Evolutionary conservation across 176 grass and related monocot species (phyloP).

Genomic region (Triticum turgidum): DNA sequence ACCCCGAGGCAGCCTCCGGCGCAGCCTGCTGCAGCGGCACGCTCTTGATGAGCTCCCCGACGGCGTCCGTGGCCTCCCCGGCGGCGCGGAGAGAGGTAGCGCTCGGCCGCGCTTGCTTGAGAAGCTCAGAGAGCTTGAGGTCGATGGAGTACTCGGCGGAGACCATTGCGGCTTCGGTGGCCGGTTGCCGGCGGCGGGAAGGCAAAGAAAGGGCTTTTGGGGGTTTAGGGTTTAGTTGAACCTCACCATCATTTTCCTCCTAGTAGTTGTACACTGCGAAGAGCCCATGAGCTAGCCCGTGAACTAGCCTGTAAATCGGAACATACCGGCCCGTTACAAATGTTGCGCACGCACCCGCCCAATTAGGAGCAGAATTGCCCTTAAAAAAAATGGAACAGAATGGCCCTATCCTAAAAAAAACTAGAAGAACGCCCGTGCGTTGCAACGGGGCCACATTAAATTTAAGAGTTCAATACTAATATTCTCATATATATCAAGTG

Average conservation of each 20-base stretch:
- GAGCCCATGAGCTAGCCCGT: neutral
- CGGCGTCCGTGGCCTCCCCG: slow-evolving; percentile 38
- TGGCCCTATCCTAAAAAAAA: too few species aligned
- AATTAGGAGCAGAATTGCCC: too few species aligned
- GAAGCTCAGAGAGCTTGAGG: slow-evolving; percentile 55
- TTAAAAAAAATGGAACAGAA: too few species aligned
- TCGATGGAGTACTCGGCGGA: slow-evolving; percentile 43
- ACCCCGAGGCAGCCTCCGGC: slow-evolving; percentile 41
- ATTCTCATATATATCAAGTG: too few species aligned
- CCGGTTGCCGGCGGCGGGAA: slow-evolving; percentile 42
- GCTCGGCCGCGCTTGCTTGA: slow-evolving; percentile 54
- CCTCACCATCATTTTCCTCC: slow-evolving; percentile 2
- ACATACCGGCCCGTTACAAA: too few species aligned
- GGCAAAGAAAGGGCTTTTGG: neutral
- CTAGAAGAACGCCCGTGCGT: too few species aligned
- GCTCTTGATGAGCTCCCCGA: slow-evolving; percentile 48
- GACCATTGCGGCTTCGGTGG: slow-evolving; percentile 23
- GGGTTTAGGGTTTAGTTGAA: slow-evolving; percentile 52
- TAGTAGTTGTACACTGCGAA: neutral
- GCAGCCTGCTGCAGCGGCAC: slow-evolving; percentile 53
- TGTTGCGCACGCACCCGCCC: too few species aligned
- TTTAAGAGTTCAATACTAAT: too few species aligned
- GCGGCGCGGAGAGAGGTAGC: slow-evolving; percentile 30
- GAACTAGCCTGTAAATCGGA: too few species aligned
- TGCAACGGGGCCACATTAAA: too few species aligned